Conservation (phyloP, 73 alveolate species). For the Tetrahymena malaccensis region DNA sequence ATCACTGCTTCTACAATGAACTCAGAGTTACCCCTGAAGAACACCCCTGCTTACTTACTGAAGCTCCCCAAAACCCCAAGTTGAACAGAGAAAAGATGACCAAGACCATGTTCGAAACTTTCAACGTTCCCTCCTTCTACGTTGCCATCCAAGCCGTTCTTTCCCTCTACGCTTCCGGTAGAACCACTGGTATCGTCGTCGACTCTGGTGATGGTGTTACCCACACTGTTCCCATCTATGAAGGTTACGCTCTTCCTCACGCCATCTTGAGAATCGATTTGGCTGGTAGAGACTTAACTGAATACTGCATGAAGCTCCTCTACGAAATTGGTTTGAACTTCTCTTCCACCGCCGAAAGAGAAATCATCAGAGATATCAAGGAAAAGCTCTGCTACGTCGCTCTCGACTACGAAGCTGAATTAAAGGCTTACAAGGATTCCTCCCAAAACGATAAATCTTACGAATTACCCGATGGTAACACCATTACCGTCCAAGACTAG, state of each 20-base stretch:
- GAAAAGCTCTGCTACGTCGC: slow-evolving; percentile 89
- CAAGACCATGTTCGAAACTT: slow-evolving; percentile 92
- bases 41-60: slow-evolving; percentile 70
- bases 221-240: slow-evolving; percentile 98
- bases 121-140: slow-evolving; percentile 92
- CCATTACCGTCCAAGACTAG: slow-evolving; percentile 8
- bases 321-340: slow-evolving; percentile 74
- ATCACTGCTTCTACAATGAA: slow-evolving; percentile 84
- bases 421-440: slow-evolving; percentile 43
- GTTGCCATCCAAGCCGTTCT: slow-evolving; percentile 93
- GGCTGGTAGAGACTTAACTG: slow-evolving; percentile 91
- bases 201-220: slow-evolving; percentile 99
- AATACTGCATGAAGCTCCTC: slow-evolving; percentile 63
- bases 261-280: slow-evolving; percentile 79
- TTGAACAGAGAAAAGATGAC: slow-evolving; percentile 74
- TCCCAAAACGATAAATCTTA: slow-evolving; percentile 9
- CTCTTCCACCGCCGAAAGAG: slow-evolving; percentile 86
- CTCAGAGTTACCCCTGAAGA: slow-evolving; percentile 91
- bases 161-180: slow-evolving; percentile 90
- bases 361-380: slow-evolving; percentile 87
- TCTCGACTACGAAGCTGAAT: slow-evolving; percentile 66
- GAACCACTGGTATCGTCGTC: slow-evolving; percentile 90
- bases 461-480: slow-evolving; percentile 44
- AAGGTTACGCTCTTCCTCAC: slow-evolving; percentile 89
- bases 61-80: slow-evolving; percentile 80